Evolutionary conservation across 306 rosid species (phyloP), one percentile per base, ranked within the genome.

Genomic region (Cucurbita moschata): DNA sequence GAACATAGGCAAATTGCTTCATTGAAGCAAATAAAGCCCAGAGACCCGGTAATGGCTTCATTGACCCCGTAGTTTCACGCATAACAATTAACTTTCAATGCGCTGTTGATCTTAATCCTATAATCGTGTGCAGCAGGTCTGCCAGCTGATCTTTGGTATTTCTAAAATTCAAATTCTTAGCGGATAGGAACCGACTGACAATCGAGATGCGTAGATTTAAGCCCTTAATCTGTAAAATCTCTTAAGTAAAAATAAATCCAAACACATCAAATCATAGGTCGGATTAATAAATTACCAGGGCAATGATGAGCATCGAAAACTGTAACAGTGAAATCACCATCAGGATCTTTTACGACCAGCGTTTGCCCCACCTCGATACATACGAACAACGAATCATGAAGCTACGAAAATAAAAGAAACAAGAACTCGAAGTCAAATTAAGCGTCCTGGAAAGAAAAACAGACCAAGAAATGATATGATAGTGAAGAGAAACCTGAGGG

Each of bases 301-400:
- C 92, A 92, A 76, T 89, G 92, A 83, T 85, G 85, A 51, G 96
- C 97, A 57, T 91, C 91, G 7, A 91, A 85, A 68, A 89, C 91
- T 8, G 89, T 82, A 47, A 86, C 93, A 1, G 83, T 72, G 83
- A 91, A 87, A 19, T 54, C 38, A 2, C 92, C 91, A 18, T 84
- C 75, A 71, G 87, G 87, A 75, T 91, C 96, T 50, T 85, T 76
- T 40, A 91, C 23, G 11, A 69, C 38, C 12, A 83, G 44, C 39
- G 91, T 75, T 63, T 85, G 82, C 49, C 88, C 91, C 7, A 81
- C 81, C 76, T 89, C 96, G 18, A 91, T 79, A 30, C 52, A 35
- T 15, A 82, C 77, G 60, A 91, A 88, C 80, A 86, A 57, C 1
- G 86, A 85, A 44, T 72, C 81, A 66, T 78, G 81, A 16, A 89